phyloP scores from a whole-genome alignment of 441 rosid species.

The Francoa sonchifolia region DNA sequence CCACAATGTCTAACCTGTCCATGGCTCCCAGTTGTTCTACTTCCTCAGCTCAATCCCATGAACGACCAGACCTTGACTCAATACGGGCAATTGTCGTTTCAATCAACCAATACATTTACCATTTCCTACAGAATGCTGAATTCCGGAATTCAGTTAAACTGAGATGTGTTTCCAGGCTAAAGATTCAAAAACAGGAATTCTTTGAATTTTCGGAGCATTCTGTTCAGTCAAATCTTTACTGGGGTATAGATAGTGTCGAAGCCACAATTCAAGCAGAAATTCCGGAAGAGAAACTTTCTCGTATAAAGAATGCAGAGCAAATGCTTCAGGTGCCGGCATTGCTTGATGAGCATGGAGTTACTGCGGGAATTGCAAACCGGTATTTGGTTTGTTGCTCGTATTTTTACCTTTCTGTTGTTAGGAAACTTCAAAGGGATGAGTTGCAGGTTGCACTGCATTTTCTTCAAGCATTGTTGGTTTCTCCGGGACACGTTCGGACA shows the following conservation, averaged over 20 bases:
- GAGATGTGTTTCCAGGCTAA: slow-evolving; percentile 32
- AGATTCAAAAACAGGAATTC: slow-evolving; percentile 25
- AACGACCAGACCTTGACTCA: slow-evolving; percentile 31
- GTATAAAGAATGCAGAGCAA: slow-evolving; percentile 42
- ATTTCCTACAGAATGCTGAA: slow-evolving; percentile 17
- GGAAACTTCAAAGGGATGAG: slow-evolving; percentile 55
- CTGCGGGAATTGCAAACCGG: slow-evolving; percentile 51
- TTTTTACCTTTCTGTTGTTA: slow-evolving; percentile 54
- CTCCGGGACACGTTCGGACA: slow-evolving; percentile 34
- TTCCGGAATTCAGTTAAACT: slow-evolving; percentile 33
- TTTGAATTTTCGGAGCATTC: slow-evolving; percentile 67
- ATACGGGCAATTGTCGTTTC: slow-evolving; percentile 23
- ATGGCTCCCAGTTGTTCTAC: slow-evolving; percentile 35
- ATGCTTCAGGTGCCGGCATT: slow-evolving; percentile 88
- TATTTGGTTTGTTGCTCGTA: slow-evolving; percentile 57
- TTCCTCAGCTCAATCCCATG: slow-evolving; percentile 16
- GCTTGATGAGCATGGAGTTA: slow-evolving; percentile 61
- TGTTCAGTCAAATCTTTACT: slow-evolving; percentile 52
- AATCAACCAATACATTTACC: slow-evolving; percentile 32
- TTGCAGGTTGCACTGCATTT: slow-evolving; percentile 72
- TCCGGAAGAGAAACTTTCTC: slow-evolving; percentile 21
- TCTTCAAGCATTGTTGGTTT: slow-evolving; percentile 57
- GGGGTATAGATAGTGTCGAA: slow-evolving; percentile 65
- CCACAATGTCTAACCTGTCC: slow-evolving; percentile 8
- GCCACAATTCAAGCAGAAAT: slow-evolving; percentile 30